Evolutionary conservation across 306 rosid genomes (phyloP), one percentile per base, ranked within the genome.

Genomic region (Prunus armeniaca): DNA sequence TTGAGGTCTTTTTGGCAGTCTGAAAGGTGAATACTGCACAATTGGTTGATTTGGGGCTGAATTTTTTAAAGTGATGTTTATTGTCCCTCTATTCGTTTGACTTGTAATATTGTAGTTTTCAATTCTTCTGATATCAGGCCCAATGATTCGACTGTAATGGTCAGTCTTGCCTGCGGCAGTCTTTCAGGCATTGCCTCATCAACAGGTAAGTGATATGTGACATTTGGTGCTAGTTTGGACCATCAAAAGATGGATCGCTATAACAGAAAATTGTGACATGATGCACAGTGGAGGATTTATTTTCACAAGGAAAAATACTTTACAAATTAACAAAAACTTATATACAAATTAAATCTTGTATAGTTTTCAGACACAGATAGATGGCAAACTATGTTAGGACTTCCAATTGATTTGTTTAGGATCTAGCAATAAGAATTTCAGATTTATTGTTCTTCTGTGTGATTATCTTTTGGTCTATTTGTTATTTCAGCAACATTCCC

Each of bases 151-250:
- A 77, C 89, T 56, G 78, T 82, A 34, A n/a, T 81, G 89, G 87
- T 90, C 75, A 89, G 96, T 83, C 96, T 93, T 83, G 94, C 90
- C 65, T 90, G 96, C 38, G 98, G 98, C 67, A 87, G 98, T 74
- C 89, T 93, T 45, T 89, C 98, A 9, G 98, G 98, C 78, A 85
- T 93, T 79, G 98, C 93, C 49, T 89, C 98, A 66, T 90, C 98
- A 64, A 93, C 98, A 73, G 94, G 98, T 90, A 27, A 72, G 83
- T 77, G 49, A 9, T 25, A 49, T 49, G n/a, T 54, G 30, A 32
- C 30, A 32, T 20, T 4, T 54, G 50, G 14, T 69, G 61, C 17
- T 0, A 30, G 72, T 22, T 73, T 43, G n/a, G 30, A 24, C 17
- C 9, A 24, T 10, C 24, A 60, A 12, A 22, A 60, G 38, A 60